phyloP scores from a whole-genome alignment of 768 basidiomycete genomes.

The Austroboletus eburneus region DNA sequence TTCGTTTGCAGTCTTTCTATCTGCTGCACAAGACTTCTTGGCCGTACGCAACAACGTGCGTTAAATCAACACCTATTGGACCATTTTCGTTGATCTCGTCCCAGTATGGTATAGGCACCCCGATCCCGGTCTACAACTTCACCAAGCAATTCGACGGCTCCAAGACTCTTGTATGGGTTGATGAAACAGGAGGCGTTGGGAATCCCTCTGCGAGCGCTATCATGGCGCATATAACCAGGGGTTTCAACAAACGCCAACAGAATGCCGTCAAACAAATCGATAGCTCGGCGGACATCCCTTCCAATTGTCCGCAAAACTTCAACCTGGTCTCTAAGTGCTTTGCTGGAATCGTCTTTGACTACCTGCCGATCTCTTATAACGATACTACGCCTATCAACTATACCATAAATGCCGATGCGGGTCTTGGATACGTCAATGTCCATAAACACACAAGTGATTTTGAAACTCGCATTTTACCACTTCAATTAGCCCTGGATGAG shows the following conservation, averaged over 20 bases:
- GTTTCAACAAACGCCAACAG: slow-evolving; percentile 47
- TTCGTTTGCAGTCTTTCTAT: slow-evolving; percentile 44
- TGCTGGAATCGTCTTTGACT: slow-evolving; percentile 59
- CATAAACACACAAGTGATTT: slow-evolving; percentile 62
- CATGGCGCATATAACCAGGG: slow-evolving; percentile 54
- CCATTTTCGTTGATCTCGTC: neutral
- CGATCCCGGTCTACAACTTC: slow-evolving; percentile 47
- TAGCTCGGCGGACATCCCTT: slow-evolving; percentile 46
- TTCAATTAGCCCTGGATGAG: slow-evolving; percentile 76
- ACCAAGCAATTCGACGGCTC: slow-evolving; percentile 49
- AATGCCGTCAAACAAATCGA: slow-evolving; percentile 46
- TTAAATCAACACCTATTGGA: neutral
- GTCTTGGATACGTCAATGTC: slow-evolving; percentile 63
- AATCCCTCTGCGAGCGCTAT: slow-evolving; percentile 54
- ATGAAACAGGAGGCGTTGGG: slow-evolving; percentile 55
- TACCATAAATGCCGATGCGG: slow-evolving; percentile 65
- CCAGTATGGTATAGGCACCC: slow-evolving; percentile 62
- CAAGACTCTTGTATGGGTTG: slow-evolving; percentile 59
- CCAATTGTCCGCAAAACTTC: slow-evolving; percentile 70
- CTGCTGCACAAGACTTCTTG: slow-evolving; percentile 59
- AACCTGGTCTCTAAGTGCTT: slow-evolving; percentile 66
- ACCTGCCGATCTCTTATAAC: slow-evolving; percentile 42
- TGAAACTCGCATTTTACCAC: slow-evolving; percentile 60
- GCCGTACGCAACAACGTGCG: slow-evolving; percentile 55
- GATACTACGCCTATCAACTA: slow-evolving; percentile 49